Conservation (phyloP, 306 rosid species). For the Gillenia trifoliata region DNA sequence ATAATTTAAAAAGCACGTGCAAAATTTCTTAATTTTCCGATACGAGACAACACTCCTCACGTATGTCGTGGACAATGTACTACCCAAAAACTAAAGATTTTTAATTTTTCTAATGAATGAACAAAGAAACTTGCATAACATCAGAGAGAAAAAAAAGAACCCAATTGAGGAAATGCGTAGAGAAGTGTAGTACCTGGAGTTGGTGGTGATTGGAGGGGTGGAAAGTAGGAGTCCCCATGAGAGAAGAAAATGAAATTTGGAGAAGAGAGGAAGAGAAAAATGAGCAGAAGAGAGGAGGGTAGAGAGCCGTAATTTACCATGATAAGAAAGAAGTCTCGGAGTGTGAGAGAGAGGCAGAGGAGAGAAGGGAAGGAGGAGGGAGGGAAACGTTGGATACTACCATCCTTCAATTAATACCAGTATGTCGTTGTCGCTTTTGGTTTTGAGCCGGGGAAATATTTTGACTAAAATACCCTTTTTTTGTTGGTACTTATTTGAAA, state of each 20-base stretch:
- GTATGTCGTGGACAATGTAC: neutral
- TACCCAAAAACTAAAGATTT: neutral
- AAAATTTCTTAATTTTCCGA: no score
- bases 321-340: neutral
- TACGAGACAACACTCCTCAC: no score
- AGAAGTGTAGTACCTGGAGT: slow-evolving; percentile 23
- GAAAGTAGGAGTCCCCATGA: slow-evolving; percentile 23
- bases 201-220: slow-evolving; percentile 20
- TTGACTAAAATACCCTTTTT: slow-evolving; percentile 10
- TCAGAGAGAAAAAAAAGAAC: neutral
- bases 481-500: no score
- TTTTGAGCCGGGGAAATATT: neutral
- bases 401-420: neutral
- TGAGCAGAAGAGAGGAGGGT: slow-evolving; percentile 7
- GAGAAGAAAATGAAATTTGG: slow-evolving; percentile 25
- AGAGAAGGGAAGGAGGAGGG: neutral
- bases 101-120: neutral
- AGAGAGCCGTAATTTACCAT: slow-evolving; percentile 18
- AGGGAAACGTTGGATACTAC: slow-evolving; percentile 10
- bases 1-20: no score
- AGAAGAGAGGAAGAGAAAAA: slow-evolving; percentile 14
- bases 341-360: slow-evolving; percentile 4
- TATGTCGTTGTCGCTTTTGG: neutral
- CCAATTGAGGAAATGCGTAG: neutral
- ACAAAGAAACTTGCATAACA: neutral